These are phyloP conservation scores for Colletotrichum chrysophilum DNA, from an alignment of 2,329 filamentous ascomycete genomes.

Conservation along the genomic window DNA sequence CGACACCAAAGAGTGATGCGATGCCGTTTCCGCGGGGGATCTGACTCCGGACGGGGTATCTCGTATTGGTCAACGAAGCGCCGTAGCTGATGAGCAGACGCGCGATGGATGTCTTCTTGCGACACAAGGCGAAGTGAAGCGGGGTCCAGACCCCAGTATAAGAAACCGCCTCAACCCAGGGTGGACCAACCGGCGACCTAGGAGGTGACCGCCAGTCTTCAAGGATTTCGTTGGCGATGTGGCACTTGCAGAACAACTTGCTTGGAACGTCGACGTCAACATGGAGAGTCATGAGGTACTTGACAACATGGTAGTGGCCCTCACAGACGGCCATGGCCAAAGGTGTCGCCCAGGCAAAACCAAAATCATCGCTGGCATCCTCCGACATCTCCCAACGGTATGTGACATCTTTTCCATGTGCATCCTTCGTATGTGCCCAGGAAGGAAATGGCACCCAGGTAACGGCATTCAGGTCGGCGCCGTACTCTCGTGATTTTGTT, in stretches of 20 bases:
- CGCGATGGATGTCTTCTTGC: rapidly evolving
- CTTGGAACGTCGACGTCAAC: background rate
- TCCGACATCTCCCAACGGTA: too few relatives aligned
- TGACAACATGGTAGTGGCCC: background rate
- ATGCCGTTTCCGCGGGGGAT: background rate
- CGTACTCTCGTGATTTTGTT: background rate
- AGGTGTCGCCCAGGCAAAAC: background rate
- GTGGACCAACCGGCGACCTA: too few relatives aligned
- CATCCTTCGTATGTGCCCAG: too few relatives aligned
- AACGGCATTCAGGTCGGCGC: background rate
- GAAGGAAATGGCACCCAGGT: background rate
- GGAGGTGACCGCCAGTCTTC: too few relatives aligned
- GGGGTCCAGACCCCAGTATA: background rate
- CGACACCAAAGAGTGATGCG: background rate
- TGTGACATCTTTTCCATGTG: too few relatives aligned
- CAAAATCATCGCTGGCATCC: background rate
- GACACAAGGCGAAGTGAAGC: background rate
- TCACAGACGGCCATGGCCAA: rapidly evolving
- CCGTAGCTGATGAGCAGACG: background rate
- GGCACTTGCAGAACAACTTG: background rate
- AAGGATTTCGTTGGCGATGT: too few relatives aligned
- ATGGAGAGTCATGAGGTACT: rapidly evolving
- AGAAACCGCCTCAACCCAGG: too few relatives aligned
- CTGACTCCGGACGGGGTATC: background rate
- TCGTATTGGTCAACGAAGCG: background rate